Conservation (phyloP, 1,284 basidiomycete species). For the Ceratobasidium sp. region DNA sequence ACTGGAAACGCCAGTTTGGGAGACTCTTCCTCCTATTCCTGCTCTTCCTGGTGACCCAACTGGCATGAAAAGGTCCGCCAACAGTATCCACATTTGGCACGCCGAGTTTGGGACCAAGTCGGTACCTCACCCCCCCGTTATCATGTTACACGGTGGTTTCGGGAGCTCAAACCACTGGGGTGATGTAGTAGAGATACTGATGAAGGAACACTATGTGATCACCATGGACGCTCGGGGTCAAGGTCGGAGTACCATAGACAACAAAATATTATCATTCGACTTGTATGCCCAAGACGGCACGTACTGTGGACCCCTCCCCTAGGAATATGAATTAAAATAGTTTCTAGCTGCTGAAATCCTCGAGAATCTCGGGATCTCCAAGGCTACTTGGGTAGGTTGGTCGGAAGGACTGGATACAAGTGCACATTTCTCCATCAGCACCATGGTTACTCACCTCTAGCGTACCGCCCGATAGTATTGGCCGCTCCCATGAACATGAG, state of each 20-base stretch:
- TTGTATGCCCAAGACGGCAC: conserved; percentile 13
- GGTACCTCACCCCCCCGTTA: not conserved
- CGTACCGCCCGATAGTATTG: not conserved
- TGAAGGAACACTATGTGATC: conserved; percentile 20
- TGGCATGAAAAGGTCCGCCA: not conserved
- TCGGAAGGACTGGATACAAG: conserved; percentile 15
- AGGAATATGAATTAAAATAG: not conserved
- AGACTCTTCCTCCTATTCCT: not conserved
- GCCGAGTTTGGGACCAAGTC: conserved; percentile 7
- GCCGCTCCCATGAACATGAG: not conserved
- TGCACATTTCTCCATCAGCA: not conserved
- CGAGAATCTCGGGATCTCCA: not conserved
- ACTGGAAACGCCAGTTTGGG: not conserved
- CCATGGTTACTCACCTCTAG: too few species aligned
- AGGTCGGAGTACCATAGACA: conserved; percentile 13
- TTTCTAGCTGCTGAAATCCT: conserved; percentile 7
- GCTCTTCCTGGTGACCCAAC: conserved; percentile 1
- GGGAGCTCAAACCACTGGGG: conserved; percentile 27
- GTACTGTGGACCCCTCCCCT: not conserved
- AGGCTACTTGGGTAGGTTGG: conserved; percentile 25
- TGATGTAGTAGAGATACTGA: not conserved
- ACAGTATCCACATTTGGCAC: conserved; percentile 16
- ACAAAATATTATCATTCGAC: conserved; percentile 6
- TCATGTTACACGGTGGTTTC: conserved; percentile 19
- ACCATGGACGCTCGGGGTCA: conserved; percentile 3